Conservation (phyloP, 768 basidiomycete genomes). For the Hygrocybe punicea region DNA sequence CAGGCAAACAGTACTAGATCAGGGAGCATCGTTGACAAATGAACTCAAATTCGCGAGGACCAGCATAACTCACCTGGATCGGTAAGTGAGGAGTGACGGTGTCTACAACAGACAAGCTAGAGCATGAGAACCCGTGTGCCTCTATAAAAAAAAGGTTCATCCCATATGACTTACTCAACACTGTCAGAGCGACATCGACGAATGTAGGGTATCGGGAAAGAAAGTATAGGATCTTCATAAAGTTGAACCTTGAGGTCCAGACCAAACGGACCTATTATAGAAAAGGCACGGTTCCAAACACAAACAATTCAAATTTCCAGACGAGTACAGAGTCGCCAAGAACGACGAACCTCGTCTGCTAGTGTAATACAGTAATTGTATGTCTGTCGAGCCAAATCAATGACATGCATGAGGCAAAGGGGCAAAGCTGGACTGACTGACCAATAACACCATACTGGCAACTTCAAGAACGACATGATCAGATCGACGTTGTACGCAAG, state of each 20-base stretch:
- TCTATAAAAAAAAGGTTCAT: no score
- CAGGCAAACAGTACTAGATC: background rate
- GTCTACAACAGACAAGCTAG: background rate
- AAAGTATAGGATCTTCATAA: background rate
- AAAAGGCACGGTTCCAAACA: no score
- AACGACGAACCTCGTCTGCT: background rate
- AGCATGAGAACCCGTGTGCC: no score
- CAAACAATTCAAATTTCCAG: no score
- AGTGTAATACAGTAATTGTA: background rate
- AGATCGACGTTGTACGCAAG: background rate
- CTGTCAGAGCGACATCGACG: background rate
- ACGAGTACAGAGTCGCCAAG: background rate
- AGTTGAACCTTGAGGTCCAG: background rate
- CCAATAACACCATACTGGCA: background rate
- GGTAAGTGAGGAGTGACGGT: background rate
- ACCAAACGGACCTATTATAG: background rate
- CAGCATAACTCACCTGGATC: background rate
- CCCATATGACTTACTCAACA: background rate
- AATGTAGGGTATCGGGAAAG: constrained; percentile 1
- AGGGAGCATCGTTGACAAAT: no score
- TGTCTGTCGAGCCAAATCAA: background rate
- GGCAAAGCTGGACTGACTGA: background rate
- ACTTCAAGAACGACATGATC: background rate
- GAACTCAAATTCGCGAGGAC: no score
- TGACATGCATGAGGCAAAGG: background rate